Evolutionary conservation across 78 protist genomes (phyloP).

Genomic region (Speleostelium caveatum): DNA sequence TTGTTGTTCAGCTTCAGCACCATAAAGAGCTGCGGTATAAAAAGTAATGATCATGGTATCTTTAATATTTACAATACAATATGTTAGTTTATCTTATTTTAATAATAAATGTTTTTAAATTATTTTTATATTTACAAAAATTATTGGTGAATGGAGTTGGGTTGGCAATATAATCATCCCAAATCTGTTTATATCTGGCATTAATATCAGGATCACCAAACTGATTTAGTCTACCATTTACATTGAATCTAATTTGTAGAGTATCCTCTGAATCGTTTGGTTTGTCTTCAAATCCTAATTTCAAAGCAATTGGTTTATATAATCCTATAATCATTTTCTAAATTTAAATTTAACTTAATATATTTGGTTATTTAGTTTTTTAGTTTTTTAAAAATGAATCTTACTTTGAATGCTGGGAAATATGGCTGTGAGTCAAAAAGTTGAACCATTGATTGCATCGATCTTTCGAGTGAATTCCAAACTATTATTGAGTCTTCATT

Average conservation of each 20-base stretch:
- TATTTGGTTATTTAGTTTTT: too few relatives aligned
- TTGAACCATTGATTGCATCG: neutral
- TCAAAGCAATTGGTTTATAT: constrained; percentile 37
- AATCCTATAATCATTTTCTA: constrained; percentile 18
- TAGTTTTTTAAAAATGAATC: too few relatives aligned
- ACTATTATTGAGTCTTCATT: constrained; percentile 59
- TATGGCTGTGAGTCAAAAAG: constrained; percentile 16
- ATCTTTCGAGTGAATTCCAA: constrained; percentile 32
- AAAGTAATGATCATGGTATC: too few relatives aligned
- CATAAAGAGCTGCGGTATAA: constrained; percentile 6
- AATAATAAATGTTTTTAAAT: too few relatives aligned
- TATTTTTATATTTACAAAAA: too few relatives aligned
- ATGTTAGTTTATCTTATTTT: too few relatives aligned
- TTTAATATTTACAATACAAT: too few relatives aligned
- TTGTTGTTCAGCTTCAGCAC: constrained; percentile 26
- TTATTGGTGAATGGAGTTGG: constrained; percentile 13
- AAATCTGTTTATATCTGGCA: constrained; percentile 29
- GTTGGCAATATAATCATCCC: neutral
- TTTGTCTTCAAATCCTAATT: constrained; percentile 43
- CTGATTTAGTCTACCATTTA: constrained; percentile 1
- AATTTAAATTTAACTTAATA: too few relatives aligned
- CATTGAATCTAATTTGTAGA: constrained; percentile 23
- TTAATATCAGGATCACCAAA: constrained; percentile 9
- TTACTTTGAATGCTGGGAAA: neutral
- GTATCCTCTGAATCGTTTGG: constrained; percentile 4